Percentiles rank a stretch among this genome's conserved stretches.
phyloP scores from a whole-genome alignment of 2,329 filamentous ascomycete genomes.

The Dryadomyces sulphureus region DNA sequence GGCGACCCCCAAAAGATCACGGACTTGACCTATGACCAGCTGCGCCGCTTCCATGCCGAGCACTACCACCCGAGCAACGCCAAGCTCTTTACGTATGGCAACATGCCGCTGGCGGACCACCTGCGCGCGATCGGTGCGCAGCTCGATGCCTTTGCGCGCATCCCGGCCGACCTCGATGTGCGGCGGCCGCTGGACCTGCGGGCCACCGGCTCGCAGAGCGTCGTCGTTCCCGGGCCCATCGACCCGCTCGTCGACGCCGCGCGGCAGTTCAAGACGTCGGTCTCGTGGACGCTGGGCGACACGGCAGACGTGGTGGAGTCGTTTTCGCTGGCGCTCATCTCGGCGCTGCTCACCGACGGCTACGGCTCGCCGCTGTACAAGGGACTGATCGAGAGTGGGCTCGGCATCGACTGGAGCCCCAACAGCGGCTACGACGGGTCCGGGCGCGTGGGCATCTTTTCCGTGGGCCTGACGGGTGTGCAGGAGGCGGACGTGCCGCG shows the following conservation, averaged over 20 bases:
- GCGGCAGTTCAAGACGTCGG: conserved; percentile 84
- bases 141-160: conserved; percentile 58
- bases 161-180: conserved; percentile 50
- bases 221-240: conserved; percentile 65
- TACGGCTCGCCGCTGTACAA: conserved; percentile 91
- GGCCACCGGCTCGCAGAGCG: conserved; percentile 45
- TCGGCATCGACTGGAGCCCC: conserved; percentile 87
- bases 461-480: conserved; percentile 82
- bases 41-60: conserved; percentile 75
- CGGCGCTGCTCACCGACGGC: conserved; percentile 76
- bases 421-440: conserved; percentile 85
- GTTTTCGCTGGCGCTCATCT: conserved; percentile 71
- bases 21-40: conserved; percentile 79
- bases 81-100: conserved; percentile 67
- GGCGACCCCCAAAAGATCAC: conserved; percentile 95
- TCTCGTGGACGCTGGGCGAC: conserved; percentile 83
- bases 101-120: conserved; percentile 75
- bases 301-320: conserved; percentile 72
- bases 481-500: conserved; percentile 63
- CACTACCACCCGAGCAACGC: conserved; percentile 98
- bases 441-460: conserved; percentile 67
- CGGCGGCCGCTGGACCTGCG: conserved; percentile 60
- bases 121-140: conserved; percentile 63
- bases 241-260: conserved; percentile 77
- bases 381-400: conserved; percentile 72